phyloP scores from a whole-genome alignment of 371 early-diverging fungal species.

The Circinella minor region DNA sequence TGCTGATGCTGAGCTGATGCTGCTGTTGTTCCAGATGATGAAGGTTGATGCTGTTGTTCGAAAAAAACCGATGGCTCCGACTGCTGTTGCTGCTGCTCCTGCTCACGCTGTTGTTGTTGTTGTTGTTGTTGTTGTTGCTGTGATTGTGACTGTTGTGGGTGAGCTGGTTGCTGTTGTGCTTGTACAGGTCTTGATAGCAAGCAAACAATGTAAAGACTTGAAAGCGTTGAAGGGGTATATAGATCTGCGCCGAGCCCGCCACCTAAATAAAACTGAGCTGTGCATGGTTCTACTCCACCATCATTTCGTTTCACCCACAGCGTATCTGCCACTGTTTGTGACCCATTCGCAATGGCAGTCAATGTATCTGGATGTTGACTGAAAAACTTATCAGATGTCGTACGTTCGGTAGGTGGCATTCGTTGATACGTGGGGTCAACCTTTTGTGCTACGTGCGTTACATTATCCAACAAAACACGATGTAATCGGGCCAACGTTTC shows the following conservation, averaged over 20 bases:
- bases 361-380: conserved; percentile 38
- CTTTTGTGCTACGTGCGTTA: conserved; percentile 35
- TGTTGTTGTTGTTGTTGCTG: neutral
- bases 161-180: conserved; percentile 2
- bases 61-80: neutral
- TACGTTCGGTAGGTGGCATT: conserved; percentile 48
- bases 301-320: conserved; percentile 54
- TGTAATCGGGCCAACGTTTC: conserved; percentile 50
- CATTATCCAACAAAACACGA: conserved; percentile 52
- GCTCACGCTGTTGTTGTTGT: neutral
- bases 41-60: neutral
- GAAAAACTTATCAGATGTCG: conserved; percentile 46
- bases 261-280: conserved; percentile 58
- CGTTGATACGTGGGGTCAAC: conserved; percentile 20
- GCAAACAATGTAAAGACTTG: conserved; percentile 43
- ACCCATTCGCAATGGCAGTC: conserved; percentile 34
- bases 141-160: too few relatives aligned
- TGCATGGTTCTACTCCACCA: conserved; percentile 45
- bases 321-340: conserved; percentile 55
- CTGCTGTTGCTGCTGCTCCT: neutral
- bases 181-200: conserved; percentile 24
- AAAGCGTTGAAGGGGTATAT: conserved; percentile 26
- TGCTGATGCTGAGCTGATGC: conserved; percentile 3
- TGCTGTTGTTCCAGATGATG: neutral
- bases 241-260: conserved; percentile 66